phyloP scores from a whole-genome alignment of 441 rosid species.

The Gossypium lobatum region DNA sequence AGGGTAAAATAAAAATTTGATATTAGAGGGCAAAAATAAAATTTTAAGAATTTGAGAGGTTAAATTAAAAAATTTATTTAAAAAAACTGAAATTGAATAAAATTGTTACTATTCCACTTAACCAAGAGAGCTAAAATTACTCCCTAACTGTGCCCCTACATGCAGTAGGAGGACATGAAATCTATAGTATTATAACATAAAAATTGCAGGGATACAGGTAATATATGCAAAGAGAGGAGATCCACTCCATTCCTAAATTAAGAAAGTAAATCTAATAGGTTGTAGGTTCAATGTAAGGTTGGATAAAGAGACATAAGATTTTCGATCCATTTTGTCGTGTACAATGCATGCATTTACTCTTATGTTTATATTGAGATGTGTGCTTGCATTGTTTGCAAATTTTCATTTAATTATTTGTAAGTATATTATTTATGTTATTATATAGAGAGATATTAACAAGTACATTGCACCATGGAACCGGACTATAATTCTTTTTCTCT shows the following conservation, averaged over 20 bases:
- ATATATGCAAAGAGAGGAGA: background rate
- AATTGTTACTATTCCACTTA: no score
- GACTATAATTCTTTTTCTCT: background rate
- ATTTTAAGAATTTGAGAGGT: no score
- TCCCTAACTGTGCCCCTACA: no score
- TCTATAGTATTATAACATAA: no score
- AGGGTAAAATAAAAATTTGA: no score
- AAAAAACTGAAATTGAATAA: no score
- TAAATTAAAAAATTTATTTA: no score
- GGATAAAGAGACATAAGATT: background rate
- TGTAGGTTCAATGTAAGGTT: background rate
- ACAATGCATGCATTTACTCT: background rate
- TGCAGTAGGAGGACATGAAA: no score
- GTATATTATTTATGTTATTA: background rate
- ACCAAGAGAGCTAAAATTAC: no score
- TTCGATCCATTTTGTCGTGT: background rate
- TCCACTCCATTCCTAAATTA: background rate
- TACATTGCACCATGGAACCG: background rate
- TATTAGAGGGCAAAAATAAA: no score
- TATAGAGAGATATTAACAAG: background rate
- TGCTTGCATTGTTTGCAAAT: background rate
- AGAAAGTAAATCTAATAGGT: background rate
- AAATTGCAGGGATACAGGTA: background rate
- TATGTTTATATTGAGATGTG: background rate
- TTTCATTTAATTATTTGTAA: background rate